phyloP scores from a whole-genome alignment of 1,139 yeast genomes.

The Lodderomyces beijingensis region DNA sequence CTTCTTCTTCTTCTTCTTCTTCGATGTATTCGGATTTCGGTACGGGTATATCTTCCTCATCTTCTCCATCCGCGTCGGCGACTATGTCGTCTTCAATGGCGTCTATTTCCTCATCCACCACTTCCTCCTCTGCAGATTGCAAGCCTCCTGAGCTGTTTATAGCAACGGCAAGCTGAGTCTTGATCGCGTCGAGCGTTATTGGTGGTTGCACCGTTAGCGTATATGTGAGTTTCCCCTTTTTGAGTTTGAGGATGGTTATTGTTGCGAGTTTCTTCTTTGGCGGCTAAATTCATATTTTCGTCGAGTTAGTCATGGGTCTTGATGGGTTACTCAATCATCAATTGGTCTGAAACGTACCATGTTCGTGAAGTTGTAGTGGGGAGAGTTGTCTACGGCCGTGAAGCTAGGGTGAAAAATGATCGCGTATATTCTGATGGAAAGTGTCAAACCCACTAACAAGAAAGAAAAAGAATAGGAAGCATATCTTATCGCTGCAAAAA shows the following conservation, averaged over 20 bases:
- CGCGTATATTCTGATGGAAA: no score
- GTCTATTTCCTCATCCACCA: slow-evolving; percentile 12
- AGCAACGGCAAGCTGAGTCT: slow-evolving; percentile 27
- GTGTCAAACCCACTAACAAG: no score
- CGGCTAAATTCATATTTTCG: slow-evolving; percentile 19
- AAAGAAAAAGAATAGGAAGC: no score
- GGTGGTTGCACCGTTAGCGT: slow-evolving; percentile 25
- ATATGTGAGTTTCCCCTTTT: slow-evolving; percentile 41
- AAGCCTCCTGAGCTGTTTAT: slow-evolving; percentile 50
- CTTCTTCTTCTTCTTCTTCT: slow-evolving; percentile 6
- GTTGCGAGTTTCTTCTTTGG: slow-evolving; percentile 20
- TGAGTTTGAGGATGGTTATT: slow-evolving; percentile 38
- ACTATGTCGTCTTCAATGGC: slow-evolving; percentile 20
- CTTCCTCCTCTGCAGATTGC: slow-evolving; percentile 4
- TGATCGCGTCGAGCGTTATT: slow-evolving; percentile 24
- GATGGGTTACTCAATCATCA: no score
- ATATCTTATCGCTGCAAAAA: no score
- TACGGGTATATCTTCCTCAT: slow-evolving; percentile 24
- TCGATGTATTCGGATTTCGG: slow-evolving; percentile 23
- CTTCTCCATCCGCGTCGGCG: no score
- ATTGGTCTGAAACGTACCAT: no score
- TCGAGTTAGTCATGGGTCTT: no score
- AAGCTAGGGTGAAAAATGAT: not conserved
- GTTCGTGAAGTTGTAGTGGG: no score
- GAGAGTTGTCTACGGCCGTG: no score